Evolutionary conservation across 345 rosid species (phyloP).

Genomic region (Moricandia moricandioides): DNA sequence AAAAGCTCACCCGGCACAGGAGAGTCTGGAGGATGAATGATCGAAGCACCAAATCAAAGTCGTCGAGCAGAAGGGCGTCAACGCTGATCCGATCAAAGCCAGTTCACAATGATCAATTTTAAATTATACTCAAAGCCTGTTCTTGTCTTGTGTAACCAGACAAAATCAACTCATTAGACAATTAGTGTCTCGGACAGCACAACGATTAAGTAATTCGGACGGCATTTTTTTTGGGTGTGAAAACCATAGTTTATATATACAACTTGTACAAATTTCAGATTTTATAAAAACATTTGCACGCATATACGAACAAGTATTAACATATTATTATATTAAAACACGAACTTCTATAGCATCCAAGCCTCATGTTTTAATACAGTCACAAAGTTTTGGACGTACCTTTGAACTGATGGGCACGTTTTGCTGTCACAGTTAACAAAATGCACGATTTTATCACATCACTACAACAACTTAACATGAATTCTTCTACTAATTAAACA

Average conservation of each 20-base stretch:
- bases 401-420: neutral
- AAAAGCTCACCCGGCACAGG: neutral
- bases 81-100: neutral
- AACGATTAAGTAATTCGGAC: constrained; percentile 1
- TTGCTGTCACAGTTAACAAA: neutral
- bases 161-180: neutral
- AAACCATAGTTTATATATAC: neutral
- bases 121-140: too few species aligned
- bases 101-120: too few species aligned
- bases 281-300: neutral
- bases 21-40: neutral
- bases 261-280: neutral
- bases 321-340: neutral
- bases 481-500: too few species aligned
- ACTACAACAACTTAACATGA: neutral
- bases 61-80: neutral
- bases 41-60: neutral
- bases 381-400: neutral
- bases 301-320: constrained; percentile 21
- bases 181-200: constrained; percentile 1
- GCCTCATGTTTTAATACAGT: neutral
- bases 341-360: neutral
- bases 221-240: neutral
- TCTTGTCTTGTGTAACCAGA: too few species aligned
- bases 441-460: neutral